These are phyloP conservation scores for Exsudoporus frostii DNA, from an alignment of 768 basidiomycete species.

Conservation along the genomic window DNA sequence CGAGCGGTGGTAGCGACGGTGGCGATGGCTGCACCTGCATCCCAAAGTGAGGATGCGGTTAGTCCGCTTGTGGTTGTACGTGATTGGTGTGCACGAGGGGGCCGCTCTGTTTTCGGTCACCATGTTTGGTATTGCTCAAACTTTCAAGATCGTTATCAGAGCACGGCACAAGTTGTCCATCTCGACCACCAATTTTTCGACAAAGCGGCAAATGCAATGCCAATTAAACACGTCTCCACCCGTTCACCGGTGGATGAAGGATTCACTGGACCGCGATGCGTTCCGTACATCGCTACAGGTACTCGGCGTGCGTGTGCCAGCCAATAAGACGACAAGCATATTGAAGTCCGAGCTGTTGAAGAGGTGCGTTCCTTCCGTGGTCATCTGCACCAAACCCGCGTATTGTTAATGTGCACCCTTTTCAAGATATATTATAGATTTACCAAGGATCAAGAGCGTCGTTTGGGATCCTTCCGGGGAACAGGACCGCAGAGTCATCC, in stretches of 20 bases:
- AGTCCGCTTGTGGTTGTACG: neutral
- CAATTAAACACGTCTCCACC: slow-evolving; percentile 44
- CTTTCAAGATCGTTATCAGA: slow-evolving; percentile 4
- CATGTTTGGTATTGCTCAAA: slow-evolving; percentile 18
- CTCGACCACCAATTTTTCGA: slow-evolving; percentile 1
- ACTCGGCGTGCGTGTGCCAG: slow-evolving; percentile 63
- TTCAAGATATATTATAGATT: slow-evolving; percentile 56
- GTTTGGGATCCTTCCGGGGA: slow-evolving; percentile 47
- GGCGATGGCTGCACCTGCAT: neutral
- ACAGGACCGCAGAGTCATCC: slow-evolving; percentile 56
- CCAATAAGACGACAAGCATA: slow-evolving; percentile 51
- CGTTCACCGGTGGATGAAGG: slow-evolving; percentile 46
- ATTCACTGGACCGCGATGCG: slow-evolving; percentile 54
- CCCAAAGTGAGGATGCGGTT: neutral
- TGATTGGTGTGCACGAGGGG: neutral
- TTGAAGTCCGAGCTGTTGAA: slow-evolving; percentile 57
- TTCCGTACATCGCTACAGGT: slow-evolving; percentile 68
- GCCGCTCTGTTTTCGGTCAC: neutral
- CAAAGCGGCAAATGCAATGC: slow-evolving; percentile 12
- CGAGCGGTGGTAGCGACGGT: slow-evolving; percentile 23
- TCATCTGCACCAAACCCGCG: slow-evolving; percentile 1
- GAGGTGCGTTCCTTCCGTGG: slow-evolving; percentile 41
- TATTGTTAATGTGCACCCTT: slow-evolving; percentile 8
- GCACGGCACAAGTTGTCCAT: slow-evolving; percentile 1
- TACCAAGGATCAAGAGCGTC: slow-evolving; percentile 66